Conservation (phyloP, 805 yeast species). For the Saturnispora sanitii region DNA sequence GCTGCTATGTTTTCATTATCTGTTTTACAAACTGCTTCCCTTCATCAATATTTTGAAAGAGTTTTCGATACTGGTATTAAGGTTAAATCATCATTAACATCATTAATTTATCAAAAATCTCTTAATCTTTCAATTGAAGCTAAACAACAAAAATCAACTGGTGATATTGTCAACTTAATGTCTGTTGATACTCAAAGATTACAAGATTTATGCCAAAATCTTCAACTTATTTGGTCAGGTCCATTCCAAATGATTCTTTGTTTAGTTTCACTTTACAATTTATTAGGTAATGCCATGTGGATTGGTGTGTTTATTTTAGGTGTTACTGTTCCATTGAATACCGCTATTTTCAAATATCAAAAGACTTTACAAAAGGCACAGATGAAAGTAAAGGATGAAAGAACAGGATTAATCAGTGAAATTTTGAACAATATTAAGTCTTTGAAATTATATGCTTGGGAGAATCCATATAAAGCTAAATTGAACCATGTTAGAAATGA, state of each 20-base stretch:
- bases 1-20: conserved; percentile 66
- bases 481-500: conserved; percentile 79
- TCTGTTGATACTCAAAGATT: conserved; percentile 86
- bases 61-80: conserved; percentile 71
- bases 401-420: conserved; percentile 83
- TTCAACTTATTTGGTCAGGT: conserved; percentile 83
- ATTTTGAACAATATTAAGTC: conserved; percentile 87
- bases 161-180: conserved; percentile 92
- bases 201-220: conserved; percentile 70
- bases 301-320: conserved; percentile 79
- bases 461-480: conserved; percentile 66
- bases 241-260: conserved; percentile 82
- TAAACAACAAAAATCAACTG: conserved; percentile 63
- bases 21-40: conserved; percentile 62
- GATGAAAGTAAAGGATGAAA: conserved; percentile 84
- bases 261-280: conserved; percentile 56
- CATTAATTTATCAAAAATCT: conserved; percentile 60
- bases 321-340: conserved; percentile 72
- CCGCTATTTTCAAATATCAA: conserved; percentile 54
- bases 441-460: conserved; percentile 94
- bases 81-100: conserved; percentile 57
- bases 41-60: conserved; percentile 72
- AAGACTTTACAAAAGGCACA: conserved; percentile 70
- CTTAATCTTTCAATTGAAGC: conserved; percentile 63
- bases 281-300: conserved; percentile 91